These are phyloP conservation scores for Pseudocercospora fuligena DNA, from an alignment of 2,329 filamentous ascomycete genomes.

Conservation along the genomic window DNA sequence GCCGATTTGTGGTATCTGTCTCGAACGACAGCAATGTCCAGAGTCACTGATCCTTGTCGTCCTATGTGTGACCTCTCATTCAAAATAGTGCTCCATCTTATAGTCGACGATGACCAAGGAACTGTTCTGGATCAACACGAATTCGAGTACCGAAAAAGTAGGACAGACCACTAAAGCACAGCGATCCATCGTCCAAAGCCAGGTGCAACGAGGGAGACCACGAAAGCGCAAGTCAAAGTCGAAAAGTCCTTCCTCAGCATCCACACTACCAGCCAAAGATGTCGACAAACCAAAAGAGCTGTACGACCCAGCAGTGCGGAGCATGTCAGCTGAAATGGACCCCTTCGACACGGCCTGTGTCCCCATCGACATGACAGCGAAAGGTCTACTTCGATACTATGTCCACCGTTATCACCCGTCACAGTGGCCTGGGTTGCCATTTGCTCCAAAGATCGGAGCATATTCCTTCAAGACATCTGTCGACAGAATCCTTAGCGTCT, in stretches of 20 bases:
- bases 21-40: too few species aligned
- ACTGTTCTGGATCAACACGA: slow-evolving; percentile 14
- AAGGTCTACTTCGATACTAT: slow-evolving; percentile 15
- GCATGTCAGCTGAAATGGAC: slow-evolving; percentile 1
- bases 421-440: slow-evolving; percentile 14
- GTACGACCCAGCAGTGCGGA: not conserved
- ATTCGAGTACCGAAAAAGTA: not conserved
- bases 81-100: too few species aligned
- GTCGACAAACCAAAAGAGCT: slow-evolving; percentile 10
- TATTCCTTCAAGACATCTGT: slow-evolving; percentile 12
- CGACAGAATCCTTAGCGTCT: not conserved
- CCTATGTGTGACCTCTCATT: too few species aligned
- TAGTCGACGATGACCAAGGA: not conserved
- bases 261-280: too few species aligned
- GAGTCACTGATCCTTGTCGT: too few species aligned
- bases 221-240: slow-evolving; percentile 15
- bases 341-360: slow-evolving; percentile 9
- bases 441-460: not conserved
- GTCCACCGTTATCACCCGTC: slow-evolving; percentile 13
- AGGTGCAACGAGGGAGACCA: slow-evolving; percentile 10
- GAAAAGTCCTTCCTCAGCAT: not conserved
- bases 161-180: slow-evolving; percentile 7
- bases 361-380: slow-evolving; percentile 11
- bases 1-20: too few species aligned
- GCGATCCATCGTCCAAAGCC: slow-evolving; percentile 13